Evolutionary conservation across 345 rosid species (phyloP), one percentile per base, ranked within the genome.

Genomic region (Nasturtium officinale): DNA sequence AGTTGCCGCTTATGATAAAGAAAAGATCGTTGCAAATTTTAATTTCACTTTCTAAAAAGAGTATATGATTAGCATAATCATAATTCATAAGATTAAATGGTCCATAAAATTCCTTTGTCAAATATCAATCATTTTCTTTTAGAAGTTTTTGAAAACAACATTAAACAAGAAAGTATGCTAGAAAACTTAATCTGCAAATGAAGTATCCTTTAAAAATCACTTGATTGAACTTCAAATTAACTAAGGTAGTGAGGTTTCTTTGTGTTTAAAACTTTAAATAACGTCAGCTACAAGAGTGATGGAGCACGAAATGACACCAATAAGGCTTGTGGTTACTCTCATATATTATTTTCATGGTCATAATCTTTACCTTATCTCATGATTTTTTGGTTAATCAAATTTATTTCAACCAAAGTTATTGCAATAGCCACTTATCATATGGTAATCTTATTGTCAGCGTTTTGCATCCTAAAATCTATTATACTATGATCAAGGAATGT

Each of bases 261-360:
- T n/a, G 61, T 28, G 57, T 60, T 37, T 35, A 35, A 9, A 38
- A 42, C 46, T 42, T 42, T 13, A 61, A 38, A 40, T 37, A 38
- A 52, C 28, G 59, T 54, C 50, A 70, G 28, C 32, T 52, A 17
- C 33, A 61, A 38, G 45, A 72, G 53, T 61, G 76, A 46, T 32
- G 71, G 38, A 64, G 50, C 71, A 64, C 77, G 33, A 64, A 64
- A 54, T 72, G 18, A 52, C 69, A 52, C 33, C 62, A 61, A 23
- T 53, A 13, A 38, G 38, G 32, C 32, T 50, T 32, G 20, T 18
- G 21, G 18, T 32, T 46, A 17, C 13, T 61, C 38, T 62, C 25
- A 26, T 63, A 28, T 32, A 6, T 32, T 15, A 7, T 3, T 43
- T 37, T 11, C 13, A 3, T 3, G 42, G 42, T 10, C 15, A 37